Conservation (phyloP, 2,329 filamentous ascomycete species). For the Aspergillus awamori region DNA sequence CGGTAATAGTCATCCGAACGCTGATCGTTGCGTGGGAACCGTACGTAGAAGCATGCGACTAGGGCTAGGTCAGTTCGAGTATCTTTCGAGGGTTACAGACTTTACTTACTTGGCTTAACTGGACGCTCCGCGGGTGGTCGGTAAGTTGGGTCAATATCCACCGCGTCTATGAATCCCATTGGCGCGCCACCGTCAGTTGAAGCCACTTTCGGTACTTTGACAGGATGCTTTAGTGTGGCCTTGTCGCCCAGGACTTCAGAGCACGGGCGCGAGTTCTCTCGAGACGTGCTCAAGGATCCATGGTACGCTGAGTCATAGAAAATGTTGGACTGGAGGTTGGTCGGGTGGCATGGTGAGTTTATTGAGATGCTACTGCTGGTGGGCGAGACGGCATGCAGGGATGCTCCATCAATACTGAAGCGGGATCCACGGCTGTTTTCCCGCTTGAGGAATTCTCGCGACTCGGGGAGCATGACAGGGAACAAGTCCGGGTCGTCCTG, state of each 20-base stretch:
- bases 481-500: conserved; percentile 50
- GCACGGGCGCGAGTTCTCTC: conserved; percentile 27
- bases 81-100: background rate
- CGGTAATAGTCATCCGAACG: conserved; percentile 68
- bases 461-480: conserved; percentile 44
- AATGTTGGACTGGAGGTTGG: conserved; percentile 18
- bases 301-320: conserved; percentile 27
- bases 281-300: conserved; percentile 26
- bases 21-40: conserved; percentile 57
- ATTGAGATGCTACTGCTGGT: conserved; percentile 44
- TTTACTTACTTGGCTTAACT: conserved; percentile 64
- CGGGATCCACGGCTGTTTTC: conserved; percentile 37
- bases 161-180: conserved; percentile 83
- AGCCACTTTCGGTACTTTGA: conserved; percentile 34
- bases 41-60: conserved; percentile 87
- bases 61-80: conserved; percentile 37
- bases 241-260: conserved; percentile 27
- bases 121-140: conserved; percentile 73
- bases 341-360: conserved; percentile 36
- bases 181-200: conserved; percentile 46
- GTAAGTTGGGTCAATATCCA: conserved; percentile 87
- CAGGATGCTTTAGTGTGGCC: conserved; percentile 29
- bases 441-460: conserved; percentile 33
- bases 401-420: conserved; percentile 37
- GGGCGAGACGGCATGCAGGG: conserved; percentile 43